Evolutionary conservation across 2,329 filamentous ascomycete species (phyloP).

Genomic region (Leptosphaerulina australis): DNA sequence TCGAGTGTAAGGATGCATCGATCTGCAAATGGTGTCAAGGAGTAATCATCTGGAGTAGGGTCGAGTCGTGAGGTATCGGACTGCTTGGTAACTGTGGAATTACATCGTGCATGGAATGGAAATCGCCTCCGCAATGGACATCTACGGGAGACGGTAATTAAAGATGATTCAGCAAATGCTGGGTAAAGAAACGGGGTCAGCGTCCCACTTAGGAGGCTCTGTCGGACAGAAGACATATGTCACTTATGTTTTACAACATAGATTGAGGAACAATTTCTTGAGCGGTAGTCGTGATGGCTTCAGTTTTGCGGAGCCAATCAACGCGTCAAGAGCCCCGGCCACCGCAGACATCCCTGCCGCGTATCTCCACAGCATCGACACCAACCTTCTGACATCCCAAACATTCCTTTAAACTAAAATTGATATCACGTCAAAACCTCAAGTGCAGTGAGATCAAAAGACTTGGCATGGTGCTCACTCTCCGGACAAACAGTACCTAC

Average conservation of each 20-base stretch:
- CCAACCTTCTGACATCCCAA: not conserved
- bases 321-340: conserved; percentile 7
- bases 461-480: conserved; percentile 8
- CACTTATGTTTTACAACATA: conserved; percentile 1
- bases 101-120: conserved; percentile 35
- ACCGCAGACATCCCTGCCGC: too few relatives aligned
- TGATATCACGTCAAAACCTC: too few relatives aligned
- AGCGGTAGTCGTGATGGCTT: conserved; percentile 9
- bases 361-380: too few relatives aligned
- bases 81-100: conserved; percentile 31
- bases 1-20: conserved; percentile 78
- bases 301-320: conserved; percentile 24
- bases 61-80: conserved; percentile 61
- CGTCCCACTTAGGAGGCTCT: conserved; percentile 40
- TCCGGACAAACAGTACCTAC: not conserved
- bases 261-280: not conserved
- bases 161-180: conserved; percentile 39
- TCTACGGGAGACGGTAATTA: conserved; percentile 31
- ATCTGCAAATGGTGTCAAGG: conserved; percentile 82
- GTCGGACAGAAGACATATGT: conserved; percentile 43
- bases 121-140: conserved; percentile 23
- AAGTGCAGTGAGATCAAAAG: too few relatives aligned
- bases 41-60: conserved; percentile 83
- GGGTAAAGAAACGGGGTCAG: conserved; percentile 56
- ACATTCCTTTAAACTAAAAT: not conserved